Evolutionary conservation across 345 rosid species (phyloP), one percentile per base, ranked within the genome.

Genomic region (Diplotaxis tenuifolia): DNA sequence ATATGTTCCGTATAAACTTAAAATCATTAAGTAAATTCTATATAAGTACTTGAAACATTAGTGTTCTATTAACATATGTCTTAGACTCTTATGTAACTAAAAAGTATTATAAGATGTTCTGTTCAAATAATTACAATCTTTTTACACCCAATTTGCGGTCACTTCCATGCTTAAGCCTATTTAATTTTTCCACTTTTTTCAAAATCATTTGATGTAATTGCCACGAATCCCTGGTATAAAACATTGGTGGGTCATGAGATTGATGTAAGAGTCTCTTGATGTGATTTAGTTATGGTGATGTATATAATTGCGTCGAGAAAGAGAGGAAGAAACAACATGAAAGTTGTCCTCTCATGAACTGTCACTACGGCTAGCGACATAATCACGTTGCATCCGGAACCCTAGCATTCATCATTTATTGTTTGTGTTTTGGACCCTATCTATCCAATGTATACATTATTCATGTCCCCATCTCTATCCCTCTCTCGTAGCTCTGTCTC

Each of bases 351-450:
- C 76, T 78, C 81, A 63, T 84, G 82, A 75, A 80, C 55, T 82
- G 84, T 68, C 85, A 68, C 75, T 67, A 65, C 74, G 79, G 75
- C 74, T 76, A 61, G 77, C 67, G 81, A 82, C 83, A 79, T 74
- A 54, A 77, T 77, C 84, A 82, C 80, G 81, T 84, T 82, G 81
- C 69, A 53, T 58, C 78, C 72, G 79, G 82, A 76, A 82, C 73
- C 82, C 78, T 75, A 72, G 71, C 67, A 65, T 77, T 71, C 76
- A 71, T 77, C 19, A 70, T 71, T 77, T 76, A 77, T 71, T 71
- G 80, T 77, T 71, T 65, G 56, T 76, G 67, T 75, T 47, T 70
- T 63, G 75, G 75, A 70, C 66, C 71, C 80, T 56, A 27, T 40
- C 47, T 40, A 40, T 67, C 22, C 27, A 62, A 49, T 65, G 11